phyloP scores from a whole-genome alignment of 768 basidiomycete species.

The Hortiboletus flavorubellus region DNA sequence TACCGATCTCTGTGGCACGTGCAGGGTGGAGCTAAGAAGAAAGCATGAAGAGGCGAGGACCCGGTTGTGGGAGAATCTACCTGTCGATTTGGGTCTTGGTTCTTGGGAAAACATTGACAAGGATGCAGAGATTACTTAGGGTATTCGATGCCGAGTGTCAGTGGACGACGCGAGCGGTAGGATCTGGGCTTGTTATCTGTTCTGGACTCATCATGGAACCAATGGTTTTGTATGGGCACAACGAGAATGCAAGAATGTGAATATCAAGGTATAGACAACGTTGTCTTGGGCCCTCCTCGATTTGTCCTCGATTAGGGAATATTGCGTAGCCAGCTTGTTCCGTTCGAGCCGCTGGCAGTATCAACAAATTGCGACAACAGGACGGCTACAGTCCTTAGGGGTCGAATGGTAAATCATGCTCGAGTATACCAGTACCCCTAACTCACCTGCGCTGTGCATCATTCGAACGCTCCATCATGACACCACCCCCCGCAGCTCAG shows the following conservation, averaged over 20 bases:
- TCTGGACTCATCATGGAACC: background rate
- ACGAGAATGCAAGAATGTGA: background rate
- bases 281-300: too few species aligned
- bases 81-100: background rate
- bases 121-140: background rate
- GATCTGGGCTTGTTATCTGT: background rate
- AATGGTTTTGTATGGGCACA: background rate
- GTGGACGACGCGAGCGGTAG: background rate
- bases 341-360: too few species aligned
- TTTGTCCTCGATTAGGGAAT: too few species aligned
- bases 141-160: background rate
- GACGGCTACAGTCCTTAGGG: too few species aligned
- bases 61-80: background rate
- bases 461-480: background rate
- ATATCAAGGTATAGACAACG: too few species aligned
- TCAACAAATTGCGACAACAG: too few species aligned
- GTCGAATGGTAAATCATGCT: too few species aligned
- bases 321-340: too few species aligned
- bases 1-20: background rate
- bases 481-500: background rate
- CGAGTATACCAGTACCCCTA: too few species aligned
- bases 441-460: too few species aligned
- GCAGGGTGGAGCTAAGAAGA: background rate
- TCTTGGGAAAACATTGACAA: constrained; percentile 8
- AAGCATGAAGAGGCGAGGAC: background rate